phyloP scores from a whole-genome alignment of 2,329 filamentous ascomycete species.

The Penicillium sp. region DNA sequence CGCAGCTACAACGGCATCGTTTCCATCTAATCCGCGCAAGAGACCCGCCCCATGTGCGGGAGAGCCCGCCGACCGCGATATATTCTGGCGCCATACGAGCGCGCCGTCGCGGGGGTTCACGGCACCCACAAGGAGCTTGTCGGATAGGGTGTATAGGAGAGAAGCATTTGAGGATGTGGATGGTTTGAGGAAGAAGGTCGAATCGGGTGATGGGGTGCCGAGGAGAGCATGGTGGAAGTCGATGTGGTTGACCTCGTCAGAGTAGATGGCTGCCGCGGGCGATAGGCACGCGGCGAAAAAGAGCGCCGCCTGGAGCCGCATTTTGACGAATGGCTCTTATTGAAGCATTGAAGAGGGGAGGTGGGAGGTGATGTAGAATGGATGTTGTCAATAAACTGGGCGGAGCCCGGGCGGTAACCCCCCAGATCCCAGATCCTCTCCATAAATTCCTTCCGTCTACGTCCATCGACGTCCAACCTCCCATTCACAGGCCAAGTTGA shows the following conservation, averaged over 20 bases:
- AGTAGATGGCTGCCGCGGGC: constrained; percentile 69
- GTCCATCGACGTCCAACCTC: neutral
- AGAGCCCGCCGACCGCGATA: constrained; percentile 51
- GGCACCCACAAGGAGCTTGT: constrained; percentile 78
- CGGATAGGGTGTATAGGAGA: constrained; percentile 86
- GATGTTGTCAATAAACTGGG: constrained; percentile 20
- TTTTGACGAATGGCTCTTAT: constrained; percentile 31
- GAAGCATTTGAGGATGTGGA: constrained; percentile 78
- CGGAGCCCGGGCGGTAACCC: constrained; percentile 23
- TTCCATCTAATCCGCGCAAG: constrained; percentile 73
- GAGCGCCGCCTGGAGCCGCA: constrained; percentile 44
- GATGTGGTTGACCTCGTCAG: constrained; percentile 85
- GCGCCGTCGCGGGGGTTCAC: constrained; percentile 84
- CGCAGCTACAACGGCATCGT: constrained; percentile 74
- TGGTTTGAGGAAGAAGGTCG: constrained; percentile 94
- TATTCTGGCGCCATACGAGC: constrained; percentile 80
- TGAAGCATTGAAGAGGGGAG: constrained; percentile 34
- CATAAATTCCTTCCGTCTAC: neutral
- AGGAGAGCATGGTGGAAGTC: constrained; percentile 92
- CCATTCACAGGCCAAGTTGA: neutral
- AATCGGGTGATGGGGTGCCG: constrained; percentile 75
- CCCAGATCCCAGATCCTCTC: neutral
- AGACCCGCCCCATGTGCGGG: constrained; percentile 35
- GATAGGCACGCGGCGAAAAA: constrained; percentile 48
- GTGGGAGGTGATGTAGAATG: constrained; percentile 6